These are phyloP conservation scores for Geranium rotundifolium DNA, from an alignment of 345 rosid species.

Conservation along the genomic window DNA sequence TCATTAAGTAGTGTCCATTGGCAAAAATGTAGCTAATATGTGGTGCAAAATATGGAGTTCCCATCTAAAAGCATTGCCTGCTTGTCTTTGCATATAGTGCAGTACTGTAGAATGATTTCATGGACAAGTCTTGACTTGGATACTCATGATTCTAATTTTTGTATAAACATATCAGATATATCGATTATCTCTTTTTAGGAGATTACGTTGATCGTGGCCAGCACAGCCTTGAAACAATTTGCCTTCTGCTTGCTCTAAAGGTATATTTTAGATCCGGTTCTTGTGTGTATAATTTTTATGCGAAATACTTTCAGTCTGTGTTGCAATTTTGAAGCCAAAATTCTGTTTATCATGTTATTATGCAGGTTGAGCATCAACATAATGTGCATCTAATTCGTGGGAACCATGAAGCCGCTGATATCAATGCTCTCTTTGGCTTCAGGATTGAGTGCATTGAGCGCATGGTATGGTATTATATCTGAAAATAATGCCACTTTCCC, in stretches of 20 bases:
- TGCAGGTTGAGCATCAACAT: slow-evolving; percentile 81
- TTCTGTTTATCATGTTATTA: slow-evolving; percentile 14
- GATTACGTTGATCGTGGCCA: slow-evolving; percentile 99
- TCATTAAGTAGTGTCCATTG: too few species aligned
- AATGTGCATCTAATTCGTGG: slow-evolving; percentile 94
- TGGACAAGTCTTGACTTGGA: neutral
- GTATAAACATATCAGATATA: slow-evolving; percentile 53
- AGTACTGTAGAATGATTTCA: neutral
- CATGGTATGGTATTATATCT: slow-evolving; percentile 48
- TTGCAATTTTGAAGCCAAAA: slow-evolving; percentile 8
- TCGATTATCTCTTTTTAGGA: slow-evolving; percentile 96
- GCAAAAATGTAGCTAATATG: too few species aligned
- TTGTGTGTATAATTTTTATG: slow-evolving; percentile 5
- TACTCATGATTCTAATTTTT: slow-evolving; percentile 7
- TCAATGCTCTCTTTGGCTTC: slow-evolving; percentile 98
- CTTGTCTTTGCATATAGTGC: too few species aligned
- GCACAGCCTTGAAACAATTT: slow-evolving; percentile 93
- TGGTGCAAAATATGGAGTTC: too few species aligned
- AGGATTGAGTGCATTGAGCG: slow-evolving; percentile 97
- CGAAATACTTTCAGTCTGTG: slow-evolving; percentile 6
- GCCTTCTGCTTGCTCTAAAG: slow-evolving; percentile 92
- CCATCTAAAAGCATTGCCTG: too few species aligned
- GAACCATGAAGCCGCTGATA: slow-evolving; percentile 99
- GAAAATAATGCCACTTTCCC: slow-evolving; percentile 9
- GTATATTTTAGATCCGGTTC: slow-evolving; percentile 22